A percentile compares a stretch with the other conserved stretches of the same genome.
Conservation (phyloP, 768 basidiomycete genomes). For the Rhizopogon vesiculosus region DNA sequence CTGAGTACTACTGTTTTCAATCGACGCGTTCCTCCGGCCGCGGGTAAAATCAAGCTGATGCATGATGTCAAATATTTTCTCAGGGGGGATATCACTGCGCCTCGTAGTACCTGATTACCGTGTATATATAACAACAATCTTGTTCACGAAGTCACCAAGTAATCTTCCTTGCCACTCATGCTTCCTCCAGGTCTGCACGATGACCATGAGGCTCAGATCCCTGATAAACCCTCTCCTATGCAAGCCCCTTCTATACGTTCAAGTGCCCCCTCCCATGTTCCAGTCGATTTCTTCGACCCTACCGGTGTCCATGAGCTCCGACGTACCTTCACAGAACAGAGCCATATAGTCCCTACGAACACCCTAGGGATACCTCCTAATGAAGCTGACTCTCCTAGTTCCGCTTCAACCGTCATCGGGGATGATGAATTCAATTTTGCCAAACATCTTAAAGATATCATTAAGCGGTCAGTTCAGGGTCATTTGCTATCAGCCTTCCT, state of each 20-base stretch:
- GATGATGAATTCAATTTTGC: conserved; percentile 6
- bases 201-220: neutral
- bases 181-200: too few relatives aligned
- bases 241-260: neutral
- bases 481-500: neutral
- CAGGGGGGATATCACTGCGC: too few relatives aligned
- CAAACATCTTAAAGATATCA: conserved; percentile 10
- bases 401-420: neutral
- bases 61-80: too few relatives aligned
- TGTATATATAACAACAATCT: too few relatives aligned
- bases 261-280: conserved; percentile 26
- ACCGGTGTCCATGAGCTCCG: conserved; percentile 30
- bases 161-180: too few relatives aligned
- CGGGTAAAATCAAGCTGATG: too few relatives aligned
- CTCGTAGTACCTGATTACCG: too few relatives aligned
- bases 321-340: neutral
- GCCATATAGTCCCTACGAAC: too few relatives aligned
- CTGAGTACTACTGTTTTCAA: too few relatives aligned
- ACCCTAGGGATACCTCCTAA: neutral
- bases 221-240: neutral
- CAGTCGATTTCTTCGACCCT: conserved; percentile 51
- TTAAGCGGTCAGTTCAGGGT: conserved; percentile 7
- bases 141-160: too few relatives aligned
- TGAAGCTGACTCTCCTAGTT: neutral
- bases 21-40: too few relatives aligned